These are phyloP conservation scores for Aspergillus persii DNA, from an alignment of 2,329 filamentous ascomycete genomes.

Conservation along the genomic window DNA sequence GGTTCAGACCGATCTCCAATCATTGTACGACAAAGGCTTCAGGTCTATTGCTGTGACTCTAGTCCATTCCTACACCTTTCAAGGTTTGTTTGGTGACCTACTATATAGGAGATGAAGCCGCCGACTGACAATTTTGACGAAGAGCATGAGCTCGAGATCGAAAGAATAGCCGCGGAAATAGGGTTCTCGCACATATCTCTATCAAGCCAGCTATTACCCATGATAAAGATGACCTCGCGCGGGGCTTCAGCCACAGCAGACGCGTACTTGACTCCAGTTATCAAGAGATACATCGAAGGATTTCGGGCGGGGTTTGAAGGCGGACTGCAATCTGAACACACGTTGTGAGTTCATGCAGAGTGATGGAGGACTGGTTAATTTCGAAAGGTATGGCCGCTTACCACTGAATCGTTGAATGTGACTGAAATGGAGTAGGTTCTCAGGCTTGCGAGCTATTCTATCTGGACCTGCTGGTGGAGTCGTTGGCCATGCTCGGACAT, in stretches of 20 bases:
- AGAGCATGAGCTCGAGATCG: constrained; percentile 72
- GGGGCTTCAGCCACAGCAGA: constrained; percentile 76
- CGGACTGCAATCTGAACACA: constrained; percentile 9
- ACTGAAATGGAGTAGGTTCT: constrained; percentile 55
- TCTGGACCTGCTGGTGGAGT: constrained; percentile 92
- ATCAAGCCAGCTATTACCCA: constrained; percentile 65
- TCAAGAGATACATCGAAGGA: constrained; percentile 71
- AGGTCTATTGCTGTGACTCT: constrained; percentile 83
- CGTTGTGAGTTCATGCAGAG: constrained; percentile 73
- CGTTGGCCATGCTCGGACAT: constrained; percentile 85
- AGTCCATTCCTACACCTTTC: constrained; percentile 91
- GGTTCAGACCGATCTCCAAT: constrained; percentile 59
- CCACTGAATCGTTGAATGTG: too few species aligned
- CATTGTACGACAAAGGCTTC: constrained; percentile 68
- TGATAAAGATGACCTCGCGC: constrained; percentile 77
- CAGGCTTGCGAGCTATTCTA: constrained; percentile 78
- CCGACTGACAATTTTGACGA: too few species aligned
- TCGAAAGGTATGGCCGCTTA: constrained; percentile 50
- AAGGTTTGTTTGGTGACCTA: constrained; percentile 44
- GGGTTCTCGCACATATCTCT: constrained; percentile 81
- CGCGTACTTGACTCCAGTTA: constrained; percentile 76
- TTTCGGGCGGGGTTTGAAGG: constrained; percentile 76
- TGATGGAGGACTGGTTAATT: constrained; percentile 62
- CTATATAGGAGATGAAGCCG: too few species aligned
- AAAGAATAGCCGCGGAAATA: constrained; percentile 72